These are phyloP conservation scores for Populus hybrid DNA, from an alignment of 441 rosid genomes.

Conservation along the genomic window DNA sequence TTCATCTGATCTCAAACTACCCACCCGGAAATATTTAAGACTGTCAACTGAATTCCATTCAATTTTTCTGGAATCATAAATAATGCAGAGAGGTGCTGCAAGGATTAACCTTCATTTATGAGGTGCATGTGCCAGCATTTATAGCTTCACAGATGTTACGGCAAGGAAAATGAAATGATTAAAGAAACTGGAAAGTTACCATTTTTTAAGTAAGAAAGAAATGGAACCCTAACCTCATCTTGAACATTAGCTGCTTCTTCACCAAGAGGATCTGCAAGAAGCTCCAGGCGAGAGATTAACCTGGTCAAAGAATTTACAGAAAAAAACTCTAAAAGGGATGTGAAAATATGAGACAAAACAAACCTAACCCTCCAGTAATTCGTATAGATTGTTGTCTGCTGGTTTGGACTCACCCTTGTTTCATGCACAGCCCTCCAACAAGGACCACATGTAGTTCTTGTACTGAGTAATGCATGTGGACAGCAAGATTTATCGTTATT, in stretches of 20 bases:
- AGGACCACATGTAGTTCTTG: constrained; percentile 35
- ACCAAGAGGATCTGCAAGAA: constrained; percentile 11
- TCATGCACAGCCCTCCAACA: constrained; percentile 23
- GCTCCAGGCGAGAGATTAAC: constrained; percentile 3
- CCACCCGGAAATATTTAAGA: constrained; percentile 28
- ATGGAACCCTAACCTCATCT: constrained; percentile 19
- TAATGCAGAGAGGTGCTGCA: constrained; percentile 16
- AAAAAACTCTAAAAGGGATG: constrained; percentile 13
- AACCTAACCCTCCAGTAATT: constrained; percentile 10
- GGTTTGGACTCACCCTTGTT: constrained; percentile 21
- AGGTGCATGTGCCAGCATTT: constrained; percentile 14
- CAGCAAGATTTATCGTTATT: constrained; percentile 14
- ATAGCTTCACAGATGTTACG: constrained; percentile 28
- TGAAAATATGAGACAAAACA: constrained; percentile 21
- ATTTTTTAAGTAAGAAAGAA: constrained; percentile 16
- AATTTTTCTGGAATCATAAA: constrained; percentile 20
- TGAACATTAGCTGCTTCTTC: constrained; percentile 12
- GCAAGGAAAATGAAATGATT: constrained; percentile 17
- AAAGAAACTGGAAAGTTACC: constrained; percentile 8
- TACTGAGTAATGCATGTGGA: not conserved
- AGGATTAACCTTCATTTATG: constrained; percentile 38
- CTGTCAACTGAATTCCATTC: constrained; percentile 21
- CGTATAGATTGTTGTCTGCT: constrained; percentile 26
- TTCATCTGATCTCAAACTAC: constrained; percentile 34
- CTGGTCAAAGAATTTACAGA: constrained; percentile 18